Base-by-base conservation (phyloP, 305 asterid species). In the Fraxinus velutina region DNA sequence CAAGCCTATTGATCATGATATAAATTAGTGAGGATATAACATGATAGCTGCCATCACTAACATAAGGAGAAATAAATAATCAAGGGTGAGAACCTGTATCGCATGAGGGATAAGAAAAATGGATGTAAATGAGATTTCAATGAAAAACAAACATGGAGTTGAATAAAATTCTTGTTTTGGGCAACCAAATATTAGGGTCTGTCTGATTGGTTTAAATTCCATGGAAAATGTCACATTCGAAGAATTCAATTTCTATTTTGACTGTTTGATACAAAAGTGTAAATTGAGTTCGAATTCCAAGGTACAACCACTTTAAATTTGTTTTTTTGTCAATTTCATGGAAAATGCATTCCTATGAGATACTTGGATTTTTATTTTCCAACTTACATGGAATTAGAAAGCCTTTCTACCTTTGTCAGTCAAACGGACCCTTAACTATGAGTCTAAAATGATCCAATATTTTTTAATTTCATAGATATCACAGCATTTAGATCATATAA, bases 1-100 rank as follows among this genome's bases (percentile, higher is more conserved):
- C 98, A 92, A 75, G 97, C 97, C 99, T 95, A 84, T 60, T 9
- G 17, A 68, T 78, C 70, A 82, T 10, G 75, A 55, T 30, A 55
- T 24, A 78, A 70, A 75, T 73, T 66, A 75, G 73, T 72, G n/a
- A 22, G 76, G n/a, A 79, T 55, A 17, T 55, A 55, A 55, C 10
- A 34, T 79, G 39, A 84, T 29, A 27, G 29, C 27, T 34, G 2
- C 37, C 29, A 72, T 12, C 17, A 44, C 32, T 44, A 81, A 21
- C 60, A 76, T 62, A 7, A 80, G 76, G 21, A 17, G n/a, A 73
- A 68, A 13, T 29, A 27, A 66, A 79, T 8, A 17, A 66, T 64
- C 19, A 66, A 24, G 77, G 29, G 42, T 5, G 36, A 29, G 4
- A 24, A 39, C 7, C 37, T 30, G 12, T 77, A 24, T 13, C 7